Evolutionary conservation across 176 grass and related monocot species (phyloP).

Genomic region (Oryza australiensis): DNA sequence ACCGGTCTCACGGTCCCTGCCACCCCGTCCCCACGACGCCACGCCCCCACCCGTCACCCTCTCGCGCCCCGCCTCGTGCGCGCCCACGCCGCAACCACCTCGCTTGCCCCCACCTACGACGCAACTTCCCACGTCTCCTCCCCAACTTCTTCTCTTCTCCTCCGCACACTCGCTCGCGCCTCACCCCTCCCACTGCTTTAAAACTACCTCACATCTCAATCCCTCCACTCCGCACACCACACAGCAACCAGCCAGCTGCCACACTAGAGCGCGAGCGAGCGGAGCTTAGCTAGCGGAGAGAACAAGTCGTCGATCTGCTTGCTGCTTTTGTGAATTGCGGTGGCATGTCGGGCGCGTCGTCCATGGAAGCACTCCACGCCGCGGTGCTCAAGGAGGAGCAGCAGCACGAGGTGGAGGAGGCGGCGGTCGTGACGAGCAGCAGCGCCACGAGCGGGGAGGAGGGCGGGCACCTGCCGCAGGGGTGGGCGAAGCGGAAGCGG

Average conservation of each 20-base stretch:
- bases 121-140: slow-evolving; percentile 48
- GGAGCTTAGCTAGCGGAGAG: neutral
- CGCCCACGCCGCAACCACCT: slow-evolving; percentile 35
- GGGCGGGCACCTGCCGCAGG: slow-evolving; percentile 54
- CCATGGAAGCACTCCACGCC: slow-evolving; percentile 59
- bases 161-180: slow-evolving; percentile 17
- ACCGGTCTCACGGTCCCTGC: slow-evolving; percentile 40
- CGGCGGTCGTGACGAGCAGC: slow-evolving; percentile 23
- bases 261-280: neutral
- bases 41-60: slow-evolving; percentile 37
- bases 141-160: neutral
- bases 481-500: slow-evolving; percentile 87
- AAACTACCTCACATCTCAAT: slow-evolving; percentile 36
- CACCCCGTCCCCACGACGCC: neutral
- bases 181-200: slow-evolving; percentile 31
- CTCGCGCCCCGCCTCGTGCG: slow-evolving; percentile 5
- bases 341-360: slow-evolving; percentile 29
- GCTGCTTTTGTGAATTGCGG: neutral
- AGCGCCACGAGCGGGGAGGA: slow-evolving; percentile 53
- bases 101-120: slow-evolving; percentile 49
- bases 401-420: neutral
- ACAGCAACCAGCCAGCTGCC: slow-evolving; percentile 17
- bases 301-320: neutral
- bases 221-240: slow-evolving; percentile 32
- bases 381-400: slow-evolving; percentile 40